Percentiles rank a stretch among this genome's conserved stretches.
phyloP scores from a whole-genome alignment of 2,329 filamentous ascomycete species.

The Neocatenulostroma microsporum region DNA sequence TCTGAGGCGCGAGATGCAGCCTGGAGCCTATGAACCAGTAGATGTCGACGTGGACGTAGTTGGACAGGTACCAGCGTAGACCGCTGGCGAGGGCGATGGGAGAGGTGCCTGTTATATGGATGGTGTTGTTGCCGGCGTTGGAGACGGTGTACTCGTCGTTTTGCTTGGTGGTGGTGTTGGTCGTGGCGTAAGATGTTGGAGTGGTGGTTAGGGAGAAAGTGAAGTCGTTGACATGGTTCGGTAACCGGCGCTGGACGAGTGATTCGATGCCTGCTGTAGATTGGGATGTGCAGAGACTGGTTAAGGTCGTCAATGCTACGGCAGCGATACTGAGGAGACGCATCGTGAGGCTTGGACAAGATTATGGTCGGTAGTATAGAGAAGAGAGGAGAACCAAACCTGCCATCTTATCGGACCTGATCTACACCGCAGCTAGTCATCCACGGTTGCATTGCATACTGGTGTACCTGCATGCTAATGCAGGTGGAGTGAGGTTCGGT shows the following conservation, averaged over 20 bases:
- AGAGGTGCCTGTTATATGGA: conserved; percentile 15
- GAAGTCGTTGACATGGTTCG: conserved; percentile 10
- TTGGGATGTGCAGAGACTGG: conserved; percentile 2
- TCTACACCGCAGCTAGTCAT: too few species aligned
- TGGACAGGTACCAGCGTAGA: conserved; percentile 37
- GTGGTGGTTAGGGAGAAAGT: conserved; percentile 6
- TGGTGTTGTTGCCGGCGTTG: conserved; percentile 14
- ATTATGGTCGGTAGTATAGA: neutral
- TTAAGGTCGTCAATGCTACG: neutral
- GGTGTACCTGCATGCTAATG: too few species aligned
- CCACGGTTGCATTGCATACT: too few species aligned
- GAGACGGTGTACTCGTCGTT: conserved; percentile 15
- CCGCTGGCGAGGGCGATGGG: conserved; percentile 20
- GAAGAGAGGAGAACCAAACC: neutral
- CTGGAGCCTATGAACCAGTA: conserved; percentile 43
- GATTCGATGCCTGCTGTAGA: conserved; percentile 13
- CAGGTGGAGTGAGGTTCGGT: too few species aligned
- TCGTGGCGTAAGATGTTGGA: conserved; percentile 1
- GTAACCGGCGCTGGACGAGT: conserved; percentile 11
- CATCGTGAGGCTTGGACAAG: too few species aligned
- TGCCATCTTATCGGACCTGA: too few species aligned
- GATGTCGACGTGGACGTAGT: conserved; percentile 38
- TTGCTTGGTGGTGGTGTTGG: conserved; percentile 4
- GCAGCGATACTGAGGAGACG: neutral
- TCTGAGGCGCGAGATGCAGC: conserved; percentile 28